Percentiles rank a stretch among this genome's conserved stretches.
These are phyloP conservation scores for Ceratocystiopsis minuta DNA, from an alignment of 2,329 filamentous ascomycete species.

Conservation along the genomic window DNA sequence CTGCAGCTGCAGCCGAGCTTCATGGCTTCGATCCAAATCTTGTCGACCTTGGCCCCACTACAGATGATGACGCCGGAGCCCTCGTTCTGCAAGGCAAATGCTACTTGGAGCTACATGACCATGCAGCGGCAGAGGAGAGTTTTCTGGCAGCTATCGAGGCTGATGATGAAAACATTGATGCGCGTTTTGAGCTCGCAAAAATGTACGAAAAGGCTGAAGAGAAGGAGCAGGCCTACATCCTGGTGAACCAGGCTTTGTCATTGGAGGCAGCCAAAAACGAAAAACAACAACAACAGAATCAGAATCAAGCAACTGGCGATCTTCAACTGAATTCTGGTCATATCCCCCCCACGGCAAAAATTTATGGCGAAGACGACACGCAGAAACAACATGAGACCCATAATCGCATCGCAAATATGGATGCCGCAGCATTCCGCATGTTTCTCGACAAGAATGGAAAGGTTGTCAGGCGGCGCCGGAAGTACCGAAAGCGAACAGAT, in stretches of 20 bases:
- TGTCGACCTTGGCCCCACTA: conserved; percentile 13
- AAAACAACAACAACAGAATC: conserved; percentile 7
- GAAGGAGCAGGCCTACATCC: conserved; percentile 57
- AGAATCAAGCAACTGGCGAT: too few relatives aligned
- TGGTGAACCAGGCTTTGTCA: conserved; percentile 57
- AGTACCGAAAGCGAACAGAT: conserved; percentile 5
- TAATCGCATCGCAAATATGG: conserved; percentile 2
- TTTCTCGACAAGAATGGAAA: conserved; percentile 9
- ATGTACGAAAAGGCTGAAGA: conserved; percentile 63
- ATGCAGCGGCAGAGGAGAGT: conserved; percentile 55
- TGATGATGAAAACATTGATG: conserved; percentile 55
- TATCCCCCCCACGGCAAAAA: too few relatives aligned
- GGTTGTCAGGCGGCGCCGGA: conserved; percentile 9
- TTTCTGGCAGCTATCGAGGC: conserved; percentile 58
- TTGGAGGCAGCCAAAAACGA: conserved; percentile 33
- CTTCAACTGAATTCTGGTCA: too few relatives aligned
- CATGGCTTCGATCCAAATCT: not conserved
- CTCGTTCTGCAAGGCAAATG: conserved; percentile 46
- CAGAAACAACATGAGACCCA: not conserved
- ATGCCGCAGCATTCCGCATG: conserved; percentile 9
- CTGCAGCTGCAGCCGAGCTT: conserved; percentile 10
- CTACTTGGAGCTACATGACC: conserved; percentile 44
- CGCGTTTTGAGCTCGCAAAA: conserved; percentile 62
- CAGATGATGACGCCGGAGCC: conserved; percentile 25
- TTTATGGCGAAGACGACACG: too few relatives aligned